Conservation (phyloP, 2,329 filamentous ascomycete species). For the Fusarium multiceps region DNA sequence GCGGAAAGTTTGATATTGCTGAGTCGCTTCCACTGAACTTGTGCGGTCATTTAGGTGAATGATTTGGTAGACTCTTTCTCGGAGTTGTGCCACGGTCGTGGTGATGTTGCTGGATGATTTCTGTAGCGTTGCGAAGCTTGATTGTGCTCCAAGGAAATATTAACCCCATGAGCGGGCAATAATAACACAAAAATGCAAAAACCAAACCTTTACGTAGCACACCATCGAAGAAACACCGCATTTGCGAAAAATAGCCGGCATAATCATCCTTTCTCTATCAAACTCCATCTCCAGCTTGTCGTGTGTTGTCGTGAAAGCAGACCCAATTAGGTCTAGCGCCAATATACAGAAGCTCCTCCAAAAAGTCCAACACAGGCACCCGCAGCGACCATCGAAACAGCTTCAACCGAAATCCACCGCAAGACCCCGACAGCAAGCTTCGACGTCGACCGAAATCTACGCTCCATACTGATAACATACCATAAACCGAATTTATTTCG, state of each 20-base stretch:
- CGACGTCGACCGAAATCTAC: not conserved
- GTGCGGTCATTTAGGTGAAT: no score
- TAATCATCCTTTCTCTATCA: not conserved
- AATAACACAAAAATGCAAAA: not conserved
- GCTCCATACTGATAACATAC: not conserved
- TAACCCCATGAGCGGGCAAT: not conserved
- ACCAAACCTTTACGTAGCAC: not conserved
- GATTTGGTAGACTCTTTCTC: not conserved
- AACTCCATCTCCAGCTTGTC: not conserved
- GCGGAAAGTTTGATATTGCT: not conserved
- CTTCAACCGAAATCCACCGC: slow-evolving; percentile 12
- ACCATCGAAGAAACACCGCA: not conserved
- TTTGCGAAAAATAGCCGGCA: not conserved
- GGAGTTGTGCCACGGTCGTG: no score
- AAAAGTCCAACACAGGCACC: slow-evolving; percentile 42
- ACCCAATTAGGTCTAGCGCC: slow-evolving; percentile 40
- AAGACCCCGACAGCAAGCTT: not conserved
- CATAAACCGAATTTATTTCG: not conserved
- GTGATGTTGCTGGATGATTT: not conserved
- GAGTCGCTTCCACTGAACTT: no score
- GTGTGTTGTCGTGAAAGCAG: slow-evolving; percentile 1
- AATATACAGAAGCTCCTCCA: slow-evolving; percentile 35
- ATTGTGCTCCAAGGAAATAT: not conserved
- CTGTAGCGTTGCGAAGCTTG: not conserved
- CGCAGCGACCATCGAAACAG: slow-evolving; percentile 22